Evolutionary conservation across 2,329 filamentous ascomycete genomes (phyloP), one percentile per base, ranked within the genome.

Genomic region (Trichophaea hybrida): DNA sequence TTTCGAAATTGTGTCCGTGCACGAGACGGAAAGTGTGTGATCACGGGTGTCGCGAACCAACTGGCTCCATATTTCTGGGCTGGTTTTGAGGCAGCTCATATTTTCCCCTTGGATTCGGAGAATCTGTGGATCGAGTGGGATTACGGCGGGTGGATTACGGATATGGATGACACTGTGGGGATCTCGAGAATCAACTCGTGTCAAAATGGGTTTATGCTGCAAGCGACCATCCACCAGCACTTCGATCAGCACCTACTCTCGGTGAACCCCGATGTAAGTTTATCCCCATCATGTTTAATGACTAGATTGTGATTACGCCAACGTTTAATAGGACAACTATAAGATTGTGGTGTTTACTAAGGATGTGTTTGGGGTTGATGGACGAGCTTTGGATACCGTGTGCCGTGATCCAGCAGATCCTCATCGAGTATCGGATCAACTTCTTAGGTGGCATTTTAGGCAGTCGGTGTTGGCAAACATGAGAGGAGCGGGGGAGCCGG

Each of bases 211-310:
- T 46, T 59, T 43, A 51, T 59, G 1, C 57, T 57, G n/a, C 17
- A 17, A 1, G 15, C 5, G 10, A 31, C 31, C 48, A 46, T 62
- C 13, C 58, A 64, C 15, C 6, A 15, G 38, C 8, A 43, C n/a
- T 62, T 64, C 31, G 50, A 62, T 59, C 53, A 60, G 12, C 62
- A 62, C 48, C 38, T 58, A 2, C 6, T 64, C 6, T 59, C 62
- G 13, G 53, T 62, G 17, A 62, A 62, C 37, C 57, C 57, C 8
- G 56, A 58, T 56, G 49, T 56, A 46, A 58, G 58, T 54, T n/a
- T n/a, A 51, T n/a, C n/a, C n/a, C n/a, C n/a, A n/a, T n/a, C n/a
- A n/a, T n/a, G 12, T 34, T 43, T 13, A 31, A 8, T 6, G 17
- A 13, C 6, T 55, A 44, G 37, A 33, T 37, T 8, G 43, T 60